Conservation (phyloP, 768 basidiomycete genomes). For the Suillus plorans region DNA sequence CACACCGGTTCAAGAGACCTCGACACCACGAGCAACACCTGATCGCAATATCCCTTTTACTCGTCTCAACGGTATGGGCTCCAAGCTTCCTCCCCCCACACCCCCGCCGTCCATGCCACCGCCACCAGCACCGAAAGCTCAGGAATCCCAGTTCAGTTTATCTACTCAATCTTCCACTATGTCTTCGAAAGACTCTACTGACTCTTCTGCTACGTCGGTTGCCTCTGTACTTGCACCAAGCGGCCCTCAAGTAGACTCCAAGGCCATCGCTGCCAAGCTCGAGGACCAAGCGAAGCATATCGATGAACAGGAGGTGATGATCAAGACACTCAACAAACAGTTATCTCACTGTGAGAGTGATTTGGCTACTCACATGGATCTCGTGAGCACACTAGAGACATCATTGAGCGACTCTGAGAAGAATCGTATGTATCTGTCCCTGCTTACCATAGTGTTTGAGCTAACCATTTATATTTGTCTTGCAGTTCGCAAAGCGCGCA, state of each 20-base stretch:
- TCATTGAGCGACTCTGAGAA: slow-evolving; percentile 92
- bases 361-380: slow-evolving; percentile 88
- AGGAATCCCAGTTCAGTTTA: slow-evolving; percentile 54
- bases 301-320: slow-evolving; percentile 87
- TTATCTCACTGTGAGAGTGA: slow-evolving; percentile 91
- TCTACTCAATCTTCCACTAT: slow-evolving; percentile 61
- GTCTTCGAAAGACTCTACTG: slow-evolving; percentile 67
- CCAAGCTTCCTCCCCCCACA: slow-evolving; percentile 83
- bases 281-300: slow-evolving; percentile 76
- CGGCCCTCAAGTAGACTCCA: slow-evolving; percentile 47
- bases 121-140: slow-evolving; percentile 66
- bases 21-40: slow-evolving; percentile 52
- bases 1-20: slow-evolving; percentile 42
- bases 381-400: slow-evolving; percentile 79
- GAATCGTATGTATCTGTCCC: slow-evolving; percentile 61
- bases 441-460: slow-evolving; percentile 2
- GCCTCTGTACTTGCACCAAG: slow-evolving; percentile 40
- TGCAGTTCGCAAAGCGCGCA: slow-evolving; percentile 87
- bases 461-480: slow-evolving; percentile 13
- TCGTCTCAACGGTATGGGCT: slow-evolving; percentile 59
- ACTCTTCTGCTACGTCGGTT: slow-evolving; percentile 67
- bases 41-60: slow-evolving; percentile 56
- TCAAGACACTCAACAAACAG: slow-evolving; percentile 92
- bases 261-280: slow-evolving; percentile 49
- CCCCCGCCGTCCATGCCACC: slow-evolving; percentile 83